Evolutionary conservation across 371 early-diverging fungal genomes (phyloP), one percentile per base, ranked within the genome.

Genomic region (Syncephalastrum monosporum): DNA sequence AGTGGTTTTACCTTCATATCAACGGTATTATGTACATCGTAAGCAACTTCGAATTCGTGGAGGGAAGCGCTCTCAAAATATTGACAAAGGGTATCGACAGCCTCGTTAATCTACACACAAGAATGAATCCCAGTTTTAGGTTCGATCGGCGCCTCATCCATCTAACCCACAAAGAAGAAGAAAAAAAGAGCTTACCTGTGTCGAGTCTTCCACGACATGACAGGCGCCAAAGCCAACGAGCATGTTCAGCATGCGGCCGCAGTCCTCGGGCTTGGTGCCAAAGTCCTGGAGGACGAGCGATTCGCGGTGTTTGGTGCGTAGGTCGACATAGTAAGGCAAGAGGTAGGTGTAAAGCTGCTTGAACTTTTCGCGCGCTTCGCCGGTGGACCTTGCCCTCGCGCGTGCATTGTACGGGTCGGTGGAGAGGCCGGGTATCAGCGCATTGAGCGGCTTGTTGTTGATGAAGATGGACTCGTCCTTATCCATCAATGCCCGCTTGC

Each of bases 21-120:
- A 0, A 60, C 51, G 0, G 74, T 64, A 64, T 90, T 82, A 46
- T 85, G 69, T 21, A 63, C 65, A 63, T 92, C 89, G 73, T 91
- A 91, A 13, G 90, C 90, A 16, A 84, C 75, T 58, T 93, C 93
- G 64, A 93, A 93, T 60, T 91, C 82, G 49, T 86, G 89, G 42
- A 91, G 72, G 10, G 89, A 76, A 21, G 85, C 81, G 33, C 84
- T 86, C 67, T 91, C 93, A 74, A 90, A 91, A 65, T 89, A 90
- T 61, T 89, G 87, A 50, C 87, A 84, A 17, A 87, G 79, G 3
- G 88, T 86, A 21, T 84, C 74, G 1, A 90, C 71, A 14, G 81
- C 72, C 61, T 78, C 79, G 43, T 59, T 59, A 33, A 59, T 52
- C 59, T 59, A 43, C 50, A 43, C 43, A 15, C 42, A n/a, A 24